Evolutionary conservation across 164 flowering plant species (phyloP), one percentile per base, ranked within the genome.

Genomic region (Buxus sempervirens): DNA sequence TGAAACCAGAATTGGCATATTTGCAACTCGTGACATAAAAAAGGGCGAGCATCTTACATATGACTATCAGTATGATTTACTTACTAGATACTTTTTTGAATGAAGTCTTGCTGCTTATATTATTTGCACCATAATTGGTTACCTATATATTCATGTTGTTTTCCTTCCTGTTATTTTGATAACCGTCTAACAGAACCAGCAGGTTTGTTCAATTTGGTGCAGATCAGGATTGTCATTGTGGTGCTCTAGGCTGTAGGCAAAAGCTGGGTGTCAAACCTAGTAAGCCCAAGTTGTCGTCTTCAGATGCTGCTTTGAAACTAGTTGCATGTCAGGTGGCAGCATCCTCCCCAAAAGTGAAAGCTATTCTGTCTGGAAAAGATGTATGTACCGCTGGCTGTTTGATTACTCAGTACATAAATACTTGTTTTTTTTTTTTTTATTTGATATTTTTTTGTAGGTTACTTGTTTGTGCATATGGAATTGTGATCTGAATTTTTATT

Each of bases 131-230:
- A 0, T 57, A 28, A 5, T 28, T 23, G 60, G 9, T 57, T 57
- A n/a, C 20, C 8, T 8, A 21, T 8, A 21, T 21, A 54, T 54
- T 26, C 28, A 57, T 57, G 32, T 21, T 22, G 49, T 20, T 54
- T 27, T 13, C 9, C 19, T 60, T 15, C 21, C 6, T 13, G 28
- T 2, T 0, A 1, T 61, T 69, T 10, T 4, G 21, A 36, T 53
- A 0, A 60, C 58, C 69, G 60, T 79, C 85, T 85, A 81, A 89
- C 70, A 71, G 72, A 55, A 72, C 65, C 72, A 71, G 89, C 95
- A 96, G 99, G 88, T 96, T 96, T 85, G 98, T 96, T 74, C 99
- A 96, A 67, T 96, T 96, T 86, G 99, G 99, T 77, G 97, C 97
- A 80, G 98, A 96, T 85, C 98, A 96, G 80, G 90, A 85, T 84